Conservation (phyloP, 306 rosid species). For the Spatholobus suberectus region DNA sequence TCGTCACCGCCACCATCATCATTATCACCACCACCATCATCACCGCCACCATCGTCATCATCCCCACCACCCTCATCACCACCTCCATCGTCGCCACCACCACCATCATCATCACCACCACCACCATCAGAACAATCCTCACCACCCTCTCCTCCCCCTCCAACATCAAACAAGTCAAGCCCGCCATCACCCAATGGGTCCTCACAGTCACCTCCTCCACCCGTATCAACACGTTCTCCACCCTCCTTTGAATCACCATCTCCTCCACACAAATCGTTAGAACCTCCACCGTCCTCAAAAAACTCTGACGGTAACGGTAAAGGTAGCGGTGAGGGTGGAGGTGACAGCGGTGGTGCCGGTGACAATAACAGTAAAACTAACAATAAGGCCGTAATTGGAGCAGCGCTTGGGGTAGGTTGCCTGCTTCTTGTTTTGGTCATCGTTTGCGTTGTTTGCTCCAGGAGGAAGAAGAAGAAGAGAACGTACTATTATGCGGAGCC, state of each 20-base stretch:
- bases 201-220: conserved; percentile 30
- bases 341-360: too few species aligned
- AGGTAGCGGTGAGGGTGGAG: too few species aligned
- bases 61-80: background rate
- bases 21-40: background rate
- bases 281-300: background rate
- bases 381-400: conserved; percentile 54
- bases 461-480: conserved; percentile 62
- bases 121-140: conserved; percentile 41
- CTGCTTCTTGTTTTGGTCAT: conserved; percentile 48
- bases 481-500: conserved; percentile 63
- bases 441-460: conserved; percentile 47
- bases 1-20: conserved; percentile 37
- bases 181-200: conserved; percentile 31
- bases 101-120: conserved; percentile 33
- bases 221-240: background rate
- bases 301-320: too few species aligned
- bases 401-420: conserved; percentile 49
- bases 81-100: background rate
- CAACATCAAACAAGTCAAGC: conserved; percentile 35
- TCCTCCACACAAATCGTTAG: conserved; percentile 23
- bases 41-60: conserved; percentile 1
- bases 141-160: conserved; percentile 44
- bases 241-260: conserved; percentile 2
- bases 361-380: too few species aligned